These are phyloP conservation scores for Stephania yunnanensis DNA, from an alignment of 164 flowering plant genomes.

Conservation along the genomic window DNA sequence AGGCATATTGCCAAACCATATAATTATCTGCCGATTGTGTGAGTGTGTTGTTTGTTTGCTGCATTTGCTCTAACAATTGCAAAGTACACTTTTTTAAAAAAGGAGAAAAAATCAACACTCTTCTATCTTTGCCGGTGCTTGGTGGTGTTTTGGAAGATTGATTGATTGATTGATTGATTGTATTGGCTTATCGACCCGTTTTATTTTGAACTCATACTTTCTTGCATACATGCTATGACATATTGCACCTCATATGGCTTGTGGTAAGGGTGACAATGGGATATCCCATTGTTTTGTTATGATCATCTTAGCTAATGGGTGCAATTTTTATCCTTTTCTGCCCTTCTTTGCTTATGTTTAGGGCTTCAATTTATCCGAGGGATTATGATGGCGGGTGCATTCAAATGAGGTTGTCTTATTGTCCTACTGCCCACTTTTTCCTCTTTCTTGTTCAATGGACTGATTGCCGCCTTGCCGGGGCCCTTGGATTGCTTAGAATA, in stretches of 20 bases:
- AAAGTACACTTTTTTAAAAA: no score
- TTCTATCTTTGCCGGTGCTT: background rate
- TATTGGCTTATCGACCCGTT: background rate
- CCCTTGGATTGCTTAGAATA: conserved; percentile 78
- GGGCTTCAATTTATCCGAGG: conserved; percentile 77
- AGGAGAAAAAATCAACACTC: no score
- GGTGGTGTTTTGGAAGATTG: background rate
- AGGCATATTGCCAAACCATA: no score
- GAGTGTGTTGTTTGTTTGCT: no score
- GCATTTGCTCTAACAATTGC: no score
- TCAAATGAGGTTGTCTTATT: conserved; percentile 88
- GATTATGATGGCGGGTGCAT: conserved; percentile 83
- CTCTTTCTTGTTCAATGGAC: conserved; percentile 92
- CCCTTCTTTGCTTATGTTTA: conserved; percentile 20
- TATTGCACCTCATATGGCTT: background rate
- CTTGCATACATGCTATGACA: no score
- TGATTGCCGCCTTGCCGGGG: conserved; percentile 86
- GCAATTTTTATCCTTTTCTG: background rate
- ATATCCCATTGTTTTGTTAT: background rate
- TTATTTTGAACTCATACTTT: background rate
- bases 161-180: background rate
- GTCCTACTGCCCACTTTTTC: conserved; percentile 79
- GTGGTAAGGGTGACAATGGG: background rate
- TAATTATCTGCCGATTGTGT: no score
- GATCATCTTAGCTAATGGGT: background rate